Evolutionary conservation across 257 asterid species (phyloP), one percentile per base, ranked within the genome.

Genomic region (Rauvolfia tetraphylla): DNA sequence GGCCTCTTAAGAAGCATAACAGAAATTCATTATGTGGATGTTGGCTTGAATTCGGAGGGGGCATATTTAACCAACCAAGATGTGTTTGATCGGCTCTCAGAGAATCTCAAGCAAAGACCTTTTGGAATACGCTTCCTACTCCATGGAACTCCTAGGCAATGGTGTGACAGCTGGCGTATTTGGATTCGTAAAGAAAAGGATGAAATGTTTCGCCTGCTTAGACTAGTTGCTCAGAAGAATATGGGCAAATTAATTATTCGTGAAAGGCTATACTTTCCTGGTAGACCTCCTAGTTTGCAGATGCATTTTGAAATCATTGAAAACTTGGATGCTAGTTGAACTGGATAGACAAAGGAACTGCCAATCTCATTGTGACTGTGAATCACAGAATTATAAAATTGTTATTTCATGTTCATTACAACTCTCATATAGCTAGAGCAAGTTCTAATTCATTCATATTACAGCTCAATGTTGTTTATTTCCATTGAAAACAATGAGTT

Each of bases 101-200:
- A 88, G 38, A 68, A 58, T 44, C 84, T 92, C 10, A 58, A 65
- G 54, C 85, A 73, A 68, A 87, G 94, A 69, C 81, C 85, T 23
- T 79, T 78, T 22, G 91, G 91, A 34, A 77, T 95, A 27, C 88
- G 96, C 23, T 81, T 92, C 76, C 80, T 95, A 68, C 84, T 95
- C 42, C 99, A 95, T 58, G 99, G 99, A 74, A 95, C 99, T 27
- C 98, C 98, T 20, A 89, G 98, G 46, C 98, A 95, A 73, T 95
- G 98, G 98, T 62, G 74, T 80, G 98, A 95, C 46, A 83, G 88
- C 74, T 81, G 93, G 79, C 86, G 96, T 39, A 79, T 84, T 62
- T 92, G 96, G 96, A 88, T 95, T 36, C 80, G 85, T 29, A 87
- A 88, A 77, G 98, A 95, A 67, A 95, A 95, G 83, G 93, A 90